Evolutionary conservation across 768 basidiomycete genomes (phyloP).

Genomic region (Psilocybe cyanescens): DNA sequence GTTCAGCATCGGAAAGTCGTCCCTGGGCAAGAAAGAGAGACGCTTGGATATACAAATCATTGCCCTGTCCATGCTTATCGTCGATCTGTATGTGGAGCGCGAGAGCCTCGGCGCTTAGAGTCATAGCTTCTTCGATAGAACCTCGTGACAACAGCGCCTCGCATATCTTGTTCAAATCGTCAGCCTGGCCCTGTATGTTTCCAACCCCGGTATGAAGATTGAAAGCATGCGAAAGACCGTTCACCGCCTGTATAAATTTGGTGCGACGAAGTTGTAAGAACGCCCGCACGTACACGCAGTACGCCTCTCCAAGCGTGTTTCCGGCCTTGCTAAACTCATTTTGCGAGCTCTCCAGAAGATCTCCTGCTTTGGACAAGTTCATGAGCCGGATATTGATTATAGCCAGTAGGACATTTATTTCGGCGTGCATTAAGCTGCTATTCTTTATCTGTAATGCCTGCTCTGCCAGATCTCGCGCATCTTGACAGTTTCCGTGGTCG

Average conservation of each 20-base stretch:
- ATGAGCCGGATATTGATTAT: not conserved
- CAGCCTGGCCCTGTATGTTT: not conserved
- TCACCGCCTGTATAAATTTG: not conserved
- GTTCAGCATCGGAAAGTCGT: conserved; percentile 24
- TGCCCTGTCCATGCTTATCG: conserved; percentile 24
- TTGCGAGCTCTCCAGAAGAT: not conserved
- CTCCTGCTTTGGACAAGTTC: conserved; percentile 12
- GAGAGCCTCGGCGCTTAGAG: conserved; percentile 9
- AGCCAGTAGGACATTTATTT: not conserved
- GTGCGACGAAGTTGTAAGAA: not conserved
- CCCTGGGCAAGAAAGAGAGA: conserved; percentile 25
- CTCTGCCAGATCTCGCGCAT: not conserved
- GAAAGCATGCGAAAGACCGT: conserved; percentile 13
- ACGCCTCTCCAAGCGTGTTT: not conserved
- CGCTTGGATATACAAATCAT: conserved; percentile 30
- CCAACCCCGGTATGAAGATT: conserved; percentile 18
- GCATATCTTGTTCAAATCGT: not conserved
- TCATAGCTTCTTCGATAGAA: conserved; percentile 17
- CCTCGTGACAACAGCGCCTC: not conserved
- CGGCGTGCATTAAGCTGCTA: conserved; percentile 9
- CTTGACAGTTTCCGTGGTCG: conserved; percentile 5
- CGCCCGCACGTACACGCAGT: conserved; percentile 1
- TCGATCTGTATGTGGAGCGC: conserved; percentile 17
- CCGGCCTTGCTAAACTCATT: conserved; percentile 1
- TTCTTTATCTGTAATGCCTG: not conserved